Evolutionary conservation across 345 rosid species (phyloP), one percentile per base, ranked within the genome.

Genomic region (Acer campestre): DNA sequence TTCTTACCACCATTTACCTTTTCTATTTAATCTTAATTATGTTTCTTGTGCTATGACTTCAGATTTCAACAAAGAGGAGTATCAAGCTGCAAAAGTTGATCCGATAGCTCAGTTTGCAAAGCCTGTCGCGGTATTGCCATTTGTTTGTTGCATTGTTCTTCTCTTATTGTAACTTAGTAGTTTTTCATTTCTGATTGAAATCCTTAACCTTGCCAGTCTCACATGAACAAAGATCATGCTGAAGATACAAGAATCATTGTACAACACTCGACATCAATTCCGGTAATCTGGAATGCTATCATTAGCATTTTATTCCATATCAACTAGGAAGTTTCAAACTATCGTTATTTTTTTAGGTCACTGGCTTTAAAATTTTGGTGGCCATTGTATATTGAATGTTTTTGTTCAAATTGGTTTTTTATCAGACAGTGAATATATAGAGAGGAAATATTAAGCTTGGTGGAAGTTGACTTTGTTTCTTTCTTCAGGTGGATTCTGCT

Each of bases 221-320:
- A 95, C 81, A 93, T 93, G 98, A 96, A 96, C 67, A 91, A 83
- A 84, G 99, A 96, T 85, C 98, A 96, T 83, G 89, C 82, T 76
- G 97, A 96, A 65, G 99, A 92, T 80, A 94, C 95, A 61, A 91
- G 79, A 82, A 89, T 88, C 68, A 93, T 96, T 64, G 98, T 91
- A 76, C 87, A 84, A 82, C 91, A 91, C 74, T 70, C 85, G 55
- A 92, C 97, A 42, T 91, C 92, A 67, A 86, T 94, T 82, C 95
- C 84, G 80, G 99, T 95, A 92, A 77, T 84, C 29, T 75, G 29
- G 29, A 78, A 38, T 64, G 29, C 48, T 48, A 44, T 68, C 9
- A 10, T 40, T 63, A 49, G 22, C 61, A 59, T 46, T 51, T 31
- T 62, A 67, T 74, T 79, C 53, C 38, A 2, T 27, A 16, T 68